A percentile compares a stretch with the other conserved stretches of the same genome.
Conservation (phyloP, 2,329 filamentous ascomycete species). For the Pseudofabraea citricarpa region DNA sequence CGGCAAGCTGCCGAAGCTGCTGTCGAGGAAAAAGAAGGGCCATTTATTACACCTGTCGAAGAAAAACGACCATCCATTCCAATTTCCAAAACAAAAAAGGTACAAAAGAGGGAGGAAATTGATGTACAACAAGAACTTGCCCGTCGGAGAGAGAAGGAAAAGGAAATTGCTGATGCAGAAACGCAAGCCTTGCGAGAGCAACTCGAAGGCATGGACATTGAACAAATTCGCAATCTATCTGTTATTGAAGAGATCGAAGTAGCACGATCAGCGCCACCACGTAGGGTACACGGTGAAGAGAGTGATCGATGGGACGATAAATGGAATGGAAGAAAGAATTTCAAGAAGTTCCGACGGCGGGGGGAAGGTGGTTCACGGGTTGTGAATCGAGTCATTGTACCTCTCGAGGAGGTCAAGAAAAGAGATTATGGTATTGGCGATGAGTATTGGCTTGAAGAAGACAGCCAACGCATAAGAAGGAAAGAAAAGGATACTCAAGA, state of each 20-base stretch:
- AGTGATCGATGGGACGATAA: constrained; percentile 73
- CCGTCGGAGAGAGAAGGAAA: constrained; percentile 56
- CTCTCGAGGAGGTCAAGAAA: constrained; percentile 54
- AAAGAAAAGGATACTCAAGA: constrained; percentile 21
- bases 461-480: constrained; percentile 26
- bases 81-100: constrained; percentile 23
- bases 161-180: constrained; percentile 54
- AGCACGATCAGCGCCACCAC: constrained; percentile 29
- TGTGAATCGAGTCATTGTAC: constrained; percentile 44
- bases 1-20: constrained; percentile 56
- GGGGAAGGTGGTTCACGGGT: constrained; percentile 39
- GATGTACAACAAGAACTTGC: constrained; percentile 48
- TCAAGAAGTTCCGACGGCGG: constrained; percentile 75
- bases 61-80: constrained; percentile 4
- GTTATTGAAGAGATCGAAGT: constrained; percentile 75
- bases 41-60: constrained; percentile 18
- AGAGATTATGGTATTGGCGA: constrained; percentile 55
- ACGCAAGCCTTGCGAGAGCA: constrained; percentile 48
- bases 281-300: constrained; percentile 30
- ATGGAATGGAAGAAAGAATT: constrained; percentile 96
- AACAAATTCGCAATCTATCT: constrained; percentile 67
- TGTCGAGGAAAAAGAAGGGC: constrained; percentile 32
- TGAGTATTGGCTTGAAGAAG: constrained; percentile 45
- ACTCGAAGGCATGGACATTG: constrained; percentile 64
- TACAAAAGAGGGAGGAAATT: constrained; percentile 48